Base-by-base conservation (phyloP, 2,329 filamentous ascomycete genomes). In the Xylariales sp. region DNA sequence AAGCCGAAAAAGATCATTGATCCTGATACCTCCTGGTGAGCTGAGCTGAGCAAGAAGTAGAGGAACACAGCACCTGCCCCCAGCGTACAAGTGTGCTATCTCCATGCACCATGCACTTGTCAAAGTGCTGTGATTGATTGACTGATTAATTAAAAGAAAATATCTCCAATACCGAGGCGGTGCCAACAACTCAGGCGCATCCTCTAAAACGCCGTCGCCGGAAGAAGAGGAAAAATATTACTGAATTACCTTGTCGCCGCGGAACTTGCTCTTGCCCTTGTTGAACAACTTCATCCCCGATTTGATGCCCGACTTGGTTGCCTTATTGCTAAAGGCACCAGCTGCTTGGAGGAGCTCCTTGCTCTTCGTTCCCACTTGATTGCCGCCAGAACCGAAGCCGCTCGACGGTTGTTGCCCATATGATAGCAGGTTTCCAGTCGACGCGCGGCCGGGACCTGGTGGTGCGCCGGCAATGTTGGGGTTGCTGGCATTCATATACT, bases 251-350 rank as follows among this genome's bases (percentile, higher is more conserved):
- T 94, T 94, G 65, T 93, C 87, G 58, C 82, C 80, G 48, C 76
- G 71, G 61, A 95, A 81, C 64, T 88, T 91, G 67, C 78, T 91
- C 68, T 86, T 91, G 52, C 90, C 88, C 68, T 95, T 95, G 51
- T 86, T 88, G 62, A 96, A 83, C 49, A 96, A 65, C 39, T 90
- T 91, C 69, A 95, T 95, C 36, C 90, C 89, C 44, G 88, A 88
- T 59, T 88, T 89, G 68, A 86, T 87, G 51, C 90, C 88, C 45
- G 88, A 88, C 59, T 88, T 89, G 68, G 86, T 87, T 51, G 90
- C 88, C 40, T 90, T 91, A 66, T 95, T 96, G 41, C 90, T 89
- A 50, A 89, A 88, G 57, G 86, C 88, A 40, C 88, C 88, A 41
- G 90, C 90, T 16, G 84, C 84, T 50, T 93, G 86, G 58, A 96